phyloP scores from a whole-genome alignment of 1,284 basidiomycete genomes.

The Golubevia sp. region DNA sequence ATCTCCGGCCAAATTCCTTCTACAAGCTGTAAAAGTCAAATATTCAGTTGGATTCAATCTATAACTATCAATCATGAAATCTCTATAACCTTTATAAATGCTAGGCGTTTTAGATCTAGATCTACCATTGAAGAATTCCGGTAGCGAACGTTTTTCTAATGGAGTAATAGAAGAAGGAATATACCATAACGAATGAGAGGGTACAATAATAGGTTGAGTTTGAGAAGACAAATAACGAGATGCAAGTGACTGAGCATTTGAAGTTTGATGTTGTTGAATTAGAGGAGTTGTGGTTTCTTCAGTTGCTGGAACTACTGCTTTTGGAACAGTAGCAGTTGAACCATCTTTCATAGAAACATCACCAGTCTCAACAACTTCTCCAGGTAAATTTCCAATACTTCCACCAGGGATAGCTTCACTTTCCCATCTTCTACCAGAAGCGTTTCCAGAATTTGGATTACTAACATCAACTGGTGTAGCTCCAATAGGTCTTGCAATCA shows the following conservation, averaged over 20 bases:
- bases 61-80: constrained; percentile 99
- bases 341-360: constrained; percentile 2
- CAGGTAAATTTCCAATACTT: constrained; percentile 50
- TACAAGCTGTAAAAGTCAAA: constrained; percentile 94
- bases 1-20: constrained; percentile 94
- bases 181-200: no score
- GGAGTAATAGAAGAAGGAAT: no score
- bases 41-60: constrained; percentile 92
- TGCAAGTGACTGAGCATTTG: neutral
- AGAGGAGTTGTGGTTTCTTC: neutral
- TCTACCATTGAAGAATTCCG: no score
- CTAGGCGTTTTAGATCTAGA: constrained; percentile 77
- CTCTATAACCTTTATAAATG: constrained; percentile 98
- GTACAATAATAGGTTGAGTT: no score
- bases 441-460: constrained; percentile 22
- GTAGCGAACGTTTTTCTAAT: no score
- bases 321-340: neutral
- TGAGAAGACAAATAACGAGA: neutral
- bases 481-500: constrained; percentile 44
- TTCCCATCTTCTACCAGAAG: constrained; percentile 57
- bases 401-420: constrained; percentile 49
- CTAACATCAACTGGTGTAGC: constrained; percentile 49
- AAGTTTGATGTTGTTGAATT: neutral
- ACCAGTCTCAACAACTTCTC: constrained; percentile 20
- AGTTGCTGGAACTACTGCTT: neutral